phyloP scores from a whole-genome alignment of 176 grass and related monocot species.

The Musa itinerans region DNA sequence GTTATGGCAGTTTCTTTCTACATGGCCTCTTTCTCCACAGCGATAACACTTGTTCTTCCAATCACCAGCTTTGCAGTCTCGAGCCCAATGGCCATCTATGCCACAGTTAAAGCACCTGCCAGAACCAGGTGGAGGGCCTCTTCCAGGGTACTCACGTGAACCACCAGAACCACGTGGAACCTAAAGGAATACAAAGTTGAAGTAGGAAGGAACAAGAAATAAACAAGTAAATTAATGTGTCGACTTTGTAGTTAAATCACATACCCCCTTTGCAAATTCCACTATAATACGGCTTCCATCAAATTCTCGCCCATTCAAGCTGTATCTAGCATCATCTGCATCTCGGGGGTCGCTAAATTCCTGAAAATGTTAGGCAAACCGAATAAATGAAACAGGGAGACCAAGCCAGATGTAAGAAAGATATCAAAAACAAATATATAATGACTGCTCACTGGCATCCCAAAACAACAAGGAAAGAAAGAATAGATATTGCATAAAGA shows the following conservation, averaged over 20 bases:
- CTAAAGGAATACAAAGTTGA: not conserved
- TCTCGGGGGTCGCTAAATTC: conserved; percentile 85
- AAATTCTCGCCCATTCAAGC: conserved; percentile 80
- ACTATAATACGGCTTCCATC: conserved; percentile 88
- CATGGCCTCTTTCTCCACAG: conserved; percentile 89
- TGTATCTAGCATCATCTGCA: conserved; percentile 92
- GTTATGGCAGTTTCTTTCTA: conserved; percentile 98
- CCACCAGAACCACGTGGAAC: conserved; percentile 50
- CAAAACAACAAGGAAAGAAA: not conserved
- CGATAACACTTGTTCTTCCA: conserved; percentile 99
- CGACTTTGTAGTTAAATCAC: not conserved
- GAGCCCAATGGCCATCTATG: conserved; percentile 95
- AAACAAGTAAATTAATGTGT: too few species aligned
- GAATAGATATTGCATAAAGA: not conserved
- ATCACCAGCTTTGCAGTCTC: conserved; percentile 93
- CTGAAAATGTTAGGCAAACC: conserved; percentile 21
- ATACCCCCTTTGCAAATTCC: conserved; percentile 92
- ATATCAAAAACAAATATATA: not conserved
- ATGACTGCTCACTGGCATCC: not conserved
- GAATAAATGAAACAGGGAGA: not conserved
- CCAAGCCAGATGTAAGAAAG: too few species aligned
- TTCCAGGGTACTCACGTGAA: conserved; percentile 76
- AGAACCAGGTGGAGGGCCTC: conserved; percentile 82
- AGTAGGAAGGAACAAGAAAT: too few species aligned
- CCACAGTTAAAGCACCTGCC: conserved; percentile 95